Evolutionary conservation across 2,329 filamentous ascomycete species (phyloP), one percentile per base, ranked within the genome.

Genomic region (Fusarium albidum): DNA sequence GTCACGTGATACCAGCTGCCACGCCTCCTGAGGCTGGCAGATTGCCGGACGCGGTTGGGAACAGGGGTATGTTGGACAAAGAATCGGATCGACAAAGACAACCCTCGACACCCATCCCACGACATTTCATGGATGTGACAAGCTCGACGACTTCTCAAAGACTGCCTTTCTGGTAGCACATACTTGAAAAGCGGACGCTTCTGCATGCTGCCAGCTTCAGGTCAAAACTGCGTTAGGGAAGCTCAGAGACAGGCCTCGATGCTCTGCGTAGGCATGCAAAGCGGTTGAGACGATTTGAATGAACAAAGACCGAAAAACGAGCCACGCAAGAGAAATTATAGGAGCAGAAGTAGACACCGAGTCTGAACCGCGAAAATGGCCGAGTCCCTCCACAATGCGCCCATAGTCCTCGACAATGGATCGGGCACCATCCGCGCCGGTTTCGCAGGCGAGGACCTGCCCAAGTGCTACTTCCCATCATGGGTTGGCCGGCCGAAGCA

Each of bases 331-430:
- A 52, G 40, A 15, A 47, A 40, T 40, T 42, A 42, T 29, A 35
- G 43, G 46, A 37, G 18, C 32, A 18, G 41, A 54, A 37, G 18
- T 29, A 18, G 41, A 54, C 25, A 46, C 29, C 18, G 31, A 28
- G n/a, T 31, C 11, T 25, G 15, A 21, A 50, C 25, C 49, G 48
- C 49, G 40, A 68, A 28, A 45, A 85, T 86, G 82, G 75, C 82
- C 57, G 83, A 86, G 62, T 79, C 79, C 51, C 86, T 98, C 49
- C 95, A 97, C 82, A 99, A 99, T 82, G 93, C 92, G 65, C 93
- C 95, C 54, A 96, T 99, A 75, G 95, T 99, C 72, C 90, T 99
- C 70, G 95, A 99, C 84, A 99, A 99, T 79, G 95, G 95, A 69
- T 97, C 93, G 64, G 95, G 95, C 63, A 99, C 95, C 5, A 98